A percentile compares a stretch with the other conserved stretches of the same genome.
Conservation (phyloP, 1,284 basidiomycete genomes). For the Cerioporus squamosus region DNA sequence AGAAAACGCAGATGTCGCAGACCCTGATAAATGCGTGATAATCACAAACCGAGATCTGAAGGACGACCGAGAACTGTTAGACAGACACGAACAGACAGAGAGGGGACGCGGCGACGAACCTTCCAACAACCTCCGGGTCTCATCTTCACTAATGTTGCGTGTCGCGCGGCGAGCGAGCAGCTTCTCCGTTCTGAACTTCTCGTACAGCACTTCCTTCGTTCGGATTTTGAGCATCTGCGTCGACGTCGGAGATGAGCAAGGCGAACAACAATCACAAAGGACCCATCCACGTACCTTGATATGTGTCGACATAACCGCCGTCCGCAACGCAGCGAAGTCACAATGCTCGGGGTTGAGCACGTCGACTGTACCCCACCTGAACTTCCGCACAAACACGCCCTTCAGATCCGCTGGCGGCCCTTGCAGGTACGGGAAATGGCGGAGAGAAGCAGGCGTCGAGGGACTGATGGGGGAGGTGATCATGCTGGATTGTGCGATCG, state of each 20-base stretch:
- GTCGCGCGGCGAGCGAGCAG: constrained; percentile 81
- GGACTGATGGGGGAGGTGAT: constrained; percentile 32
- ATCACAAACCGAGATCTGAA: constrained; percentile 58
- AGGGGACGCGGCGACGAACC: constrained; percentile 45
- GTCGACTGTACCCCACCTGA: constrained; percentile 83
- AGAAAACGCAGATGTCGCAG: constrained; percentile 2
- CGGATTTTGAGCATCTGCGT: constrained; percentile 73
- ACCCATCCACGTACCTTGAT: constrained; percentile 60
- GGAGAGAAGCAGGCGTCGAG: constrained; percentile 28
- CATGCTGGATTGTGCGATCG: constrained; percentile 29
- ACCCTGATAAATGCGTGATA: constrained; percentile 6
- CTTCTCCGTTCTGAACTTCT: constrained; percentile 84
- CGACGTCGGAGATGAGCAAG: constrained; percentile 12
- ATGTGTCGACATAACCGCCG: constrained; percentile 78
- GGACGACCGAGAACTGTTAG: neutral
- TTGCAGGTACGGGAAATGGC: constrained; percentile 48
- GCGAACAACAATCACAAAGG: neutral
- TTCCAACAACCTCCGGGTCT: constrained; percentile 70
- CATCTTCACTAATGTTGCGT: constrained; percentile 71
- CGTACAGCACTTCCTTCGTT: constrained; percentile 83
- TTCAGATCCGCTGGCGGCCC: constrained; percentile 66
- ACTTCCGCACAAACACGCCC: constrained; percentile 75
- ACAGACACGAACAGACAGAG: neutral
- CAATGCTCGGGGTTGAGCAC: constrained; percentile 83
- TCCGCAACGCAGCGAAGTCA: constrained; percentile 81